Evolutionary conservation across 805 yeast genomes (phyloP), one percentile per base, ranked within the genome.

Genomic region (Diddensiella santjacobensis): DNA sequence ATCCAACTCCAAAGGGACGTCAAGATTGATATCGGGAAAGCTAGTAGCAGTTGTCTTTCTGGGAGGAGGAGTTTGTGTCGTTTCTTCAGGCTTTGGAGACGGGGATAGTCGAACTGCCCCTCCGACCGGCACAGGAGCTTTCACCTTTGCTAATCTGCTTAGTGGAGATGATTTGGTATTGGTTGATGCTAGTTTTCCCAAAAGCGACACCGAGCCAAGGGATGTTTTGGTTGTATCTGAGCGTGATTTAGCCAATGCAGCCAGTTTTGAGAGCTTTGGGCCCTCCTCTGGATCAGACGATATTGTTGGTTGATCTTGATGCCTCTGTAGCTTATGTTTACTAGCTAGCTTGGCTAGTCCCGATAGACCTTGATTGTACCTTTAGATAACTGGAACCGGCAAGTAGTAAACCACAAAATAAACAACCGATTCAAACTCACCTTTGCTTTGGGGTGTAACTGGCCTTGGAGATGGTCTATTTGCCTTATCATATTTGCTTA

Each of bases 241-340:
- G 10, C 52, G 51, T 10, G 62, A 49, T 74, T 66, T 38, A n/a
- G 80, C 80, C 56, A 78, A 63, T 26, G 68, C 68, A 35, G 78
- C 73, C 42, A 77, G 60, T 54, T 75, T 76, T 3, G 80, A 73
- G 45, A 60, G 53, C 54, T 56, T 53, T 49, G 53, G 52, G 22
- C 47, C 40, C 19, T 22, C 45, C 5, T 22, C 30, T 4, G 31
- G 8, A 19, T 13, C 23, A 4, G 33, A 4, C 6, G 31, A 8
- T 6, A 35, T 17, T 8, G 15, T 35, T 6, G 38, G n/a, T 15
- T 19, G 17, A 19, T 4, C 31, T 22, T 29, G 47, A 20, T 20
- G 47, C n/a, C n/a, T n/a, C 11, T 52, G 46, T 10, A 6, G 8
- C 18, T 35, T 35, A 35, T 35, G 38, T 17, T 15, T 35, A 15